Percentiles rank a stretch among this genome's conserved stretches.
phyloP scores from a whole-genome alignment of 2,329 filamentous ascomycete genomes.

The Polytolypa hystricis region DNA sequence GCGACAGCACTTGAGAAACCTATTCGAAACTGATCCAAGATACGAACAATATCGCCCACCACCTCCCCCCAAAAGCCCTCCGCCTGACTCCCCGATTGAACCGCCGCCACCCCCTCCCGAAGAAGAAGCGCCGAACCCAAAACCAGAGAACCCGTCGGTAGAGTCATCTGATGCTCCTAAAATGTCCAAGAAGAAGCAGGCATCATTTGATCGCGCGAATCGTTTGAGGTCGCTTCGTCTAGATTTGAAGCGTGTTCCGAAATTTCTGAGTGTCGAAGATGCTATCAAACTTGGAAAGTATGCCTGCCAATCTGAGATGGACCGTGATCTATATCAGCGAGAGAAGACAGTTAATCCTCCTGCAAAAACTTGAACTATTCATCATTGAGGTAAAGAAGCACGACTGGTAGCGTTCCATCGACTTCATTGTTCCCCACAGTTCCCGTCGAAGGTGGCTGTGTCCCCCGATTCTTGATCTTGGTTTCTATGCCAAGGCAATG shows the following conservation, averaged over 20 bases:
- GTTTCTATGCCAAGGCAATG: no score
- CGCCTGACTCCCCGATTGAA: conserved; percentile 9
- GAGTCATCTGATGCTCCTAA: conserved; percentile 12
- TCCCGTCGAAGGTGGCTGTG: no score
- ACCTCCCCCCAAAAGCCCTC: conserved; percentile 14
- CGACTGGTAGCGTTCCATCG: no score
- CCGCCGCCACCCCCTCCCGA: conserved; percentile 16
- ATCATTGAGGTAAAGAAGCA: no score
- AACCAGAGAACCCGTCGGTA: conserved; percentile 11
- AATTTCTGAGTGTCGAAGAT: conserved; percentile 19
- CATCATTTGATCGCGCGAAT: conserved; percentile 20
- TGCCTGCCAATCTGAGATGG: conserved; percentile 22
- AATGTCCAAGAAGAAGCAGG: conserved; percentile 17
- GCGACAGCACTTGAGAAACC: conserved; percentile 48
- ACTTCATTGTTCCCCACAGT: background rate
- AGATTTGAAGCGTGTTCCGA: conserved; percentile 19
- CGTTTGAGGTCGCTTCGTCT: conserved; percentile 22
- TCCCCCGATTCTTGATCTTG: no score
- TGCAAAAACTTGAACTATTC: no score
- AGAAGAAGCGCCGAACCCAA: conserved; percentile 8
- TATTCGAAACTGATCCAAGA: conserved; percentile 36
- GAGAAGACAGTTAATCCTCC: conserved; percentile 8
- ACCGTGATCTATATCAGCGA: conserved; percentile 17
- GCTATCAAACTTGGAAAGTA: conserved; percentile 24
- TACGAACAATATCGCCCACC: conserved; percentile 24